phyloP scores from a whole-genome alignment of 352 stramenopile genomes.

The Achlya hypogyna region DNA sequence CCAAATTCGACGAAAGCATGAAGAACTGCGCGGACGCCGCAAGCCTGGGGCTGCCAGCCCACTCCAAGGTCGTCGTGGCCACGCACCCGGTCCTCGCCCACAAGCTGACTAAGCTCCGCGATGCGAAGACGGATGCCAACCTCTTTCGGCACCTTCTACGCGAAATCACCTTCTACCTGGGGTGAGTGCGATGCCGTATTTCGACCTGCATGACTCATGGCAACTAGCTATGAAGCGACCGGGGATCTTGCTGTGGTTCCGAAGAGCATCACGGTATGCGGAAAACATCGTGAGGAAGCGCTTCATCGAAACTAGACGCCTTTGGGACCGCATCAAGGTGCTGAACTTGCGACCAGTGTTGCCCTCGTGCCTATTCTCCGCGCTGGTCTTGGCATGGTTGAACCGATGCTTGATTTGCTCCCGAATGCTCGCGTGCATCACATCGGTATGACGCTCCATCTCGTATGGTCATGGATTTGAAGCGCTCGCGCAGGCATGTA shows the following conservation, averaged over 20 bases:
- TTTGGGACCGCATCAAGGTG: constrained; percentile 61
- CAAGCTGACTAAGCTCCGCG: constrained; percentile 96
- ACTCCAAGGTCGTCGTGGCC: constrained; percentile 76
- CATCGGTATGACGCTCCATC: constrained; percentile 82
- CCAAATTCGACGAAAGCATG: too few species aligned
- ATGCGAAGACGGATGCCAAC: constrained; percentile 85
- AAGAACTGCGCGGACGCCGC: background rate
- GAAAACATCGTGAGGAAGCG: background rate
- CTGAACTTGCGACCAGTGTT: constrained; percentile 86
- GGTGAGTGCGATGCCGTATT: constrained; percentile 46
- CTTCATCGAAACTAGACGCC: constrained; percentile 39
- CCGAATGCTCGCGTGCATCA: constrained; percentile 94
- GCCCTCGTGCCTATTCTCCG: constrained; percentile 96
- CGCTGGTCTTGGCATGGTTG: constrained; percentile 86
- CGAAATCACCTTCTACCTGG: constrained; percentile 97
- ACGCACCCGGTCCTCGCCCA: constrained; percentile 89
- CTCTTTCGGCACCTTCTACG: constrained; percentile 93
- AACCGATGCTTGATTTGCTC: constrained; percentile 95
- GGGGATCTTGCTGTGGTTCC: constrained; percentile 50
- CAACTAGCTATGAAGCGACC: constrained; percentile 79
- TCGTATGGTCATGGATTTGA: background rate
- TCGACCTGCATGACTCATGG: background rate
- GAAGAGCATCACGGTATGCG: constrained; percentile 59
- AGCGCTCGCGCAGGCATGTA: constrained; percentile 55
- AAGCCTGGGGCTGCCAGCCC: constrained; percentile 35